Evolutionary conservation across 257 asterid genomes (phyloP).

Genomic region (Linderniella brevidens): DNA sequence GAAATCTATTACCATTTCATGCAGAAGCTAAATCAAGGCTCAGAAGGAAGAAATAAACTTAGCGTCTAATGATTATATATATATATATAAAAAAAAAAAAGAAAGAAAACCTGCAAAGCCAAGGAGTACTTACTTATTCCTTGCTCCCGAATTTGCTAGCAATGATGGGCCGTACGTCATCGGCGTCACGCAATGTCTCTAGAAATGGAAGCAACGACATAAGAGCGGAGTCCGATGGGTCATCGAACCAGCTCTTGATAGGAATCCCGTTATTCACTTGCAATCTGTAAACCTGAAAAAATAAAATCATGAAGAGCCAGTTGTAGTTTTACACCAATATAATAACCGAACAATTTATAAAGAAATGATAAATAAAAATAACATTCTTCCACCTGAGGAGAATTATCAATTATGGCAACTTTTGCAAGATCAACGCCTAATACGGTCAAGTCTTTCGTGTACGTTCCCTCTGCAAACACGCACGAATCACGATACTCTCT

Average conservation of each 20-base stretch:
- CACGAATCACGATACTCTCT: slow-evolving; percentile 96
- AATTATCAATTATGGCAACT: slow-evolving; percentile 75
- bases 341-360: too few species aligned
- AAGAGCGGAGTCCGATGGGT: slow-evolving; percentile 67
- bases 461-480: slow-evolving; percentile 59
- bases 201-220: slow-evolving; percentile 78
- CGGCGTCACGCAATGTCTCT: slow-evolving; percentile 73
- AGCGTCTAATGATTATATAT: too few species aligned
- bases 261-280: slow-evolving; percentile 98
- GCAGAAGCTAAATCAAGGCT: too few species aligned
- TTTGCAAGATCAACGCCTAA: slow-evolving; percentile 86
- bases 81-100: too few species aligned
- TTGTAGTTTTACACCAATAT: not conserved
- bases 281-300: slow-evolving; percentile 72
- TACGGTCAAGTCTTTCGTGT: slow-evolving; percentile 74
- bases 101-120: too few species aligned
- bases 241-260: slow-evolving; percentile 95
- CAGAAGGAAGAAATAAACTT: too few species aligned
- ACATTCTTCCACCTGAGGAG: slow-evolving; percentile 96
- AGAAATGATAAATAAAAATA: too few species aligned
- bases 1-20: too few species aligned
- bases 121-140: too few species aligned
- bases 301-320: not conserved
- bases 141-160: slow-evolving; percentile 91
- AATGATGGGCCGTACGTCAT: slow-evolving; percentile 92